phyloP scores from a whole-genome alignment of 2,329 filamentous ascomycete genomes.

The Ceratocystiopsis minuta region DNA sequence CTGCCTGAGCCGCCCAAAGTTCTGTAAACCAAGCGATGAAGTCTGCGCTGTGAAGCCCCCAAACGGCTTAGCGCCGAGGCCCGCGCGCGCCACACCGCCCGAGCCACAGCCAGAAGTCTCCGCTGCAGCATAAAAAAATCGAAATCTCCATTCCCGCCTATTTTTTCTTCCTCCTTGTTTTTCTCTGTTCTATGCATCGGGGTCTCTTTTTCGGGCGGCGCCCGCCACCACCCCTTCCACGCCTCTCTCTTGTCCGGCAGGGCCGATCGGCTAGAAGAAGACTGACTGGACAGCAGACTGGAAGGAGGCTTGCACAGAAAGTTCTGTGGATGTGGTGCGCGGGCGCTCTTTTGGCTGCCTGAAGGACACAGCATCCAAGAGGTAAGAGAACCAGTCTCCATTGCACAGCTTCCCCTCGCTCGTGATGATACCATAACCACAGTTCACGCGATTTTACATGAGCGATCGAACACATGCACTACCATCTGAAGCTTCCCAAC shows the following conservation, averaged over 20 bases:
- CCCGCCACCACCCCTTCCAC: too few relatives aligned
- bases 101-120: slow-evolving; percentile 1
- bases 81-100: background rate
- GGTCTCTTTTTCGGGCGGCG: background rate
- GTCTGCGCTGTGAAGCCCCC: too few relatives aligned
- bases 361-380: background rate
- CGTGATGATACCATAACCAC: slow-evolving; percentile 40
- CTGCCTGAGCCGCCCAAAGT: too few relatives aligned
- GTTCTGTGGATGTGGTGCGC: background rate
- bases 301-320: background rate
- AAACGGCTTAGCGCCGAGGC: too few relatives aligned
- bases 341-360: too few relatives aligned
- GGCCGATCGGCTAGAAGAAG: too few relatives aligned
- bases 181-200: background rate
- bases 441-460: slow-evolving; percentile 41
- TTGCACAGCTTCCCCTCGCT: slow-evolving; percentile 9
- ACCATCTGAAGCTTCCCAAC: slow-evolving; percentile 45
- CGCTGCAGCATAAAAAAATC: slow-evolving; percentile 4
- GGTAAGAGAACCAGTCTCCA: background rate
- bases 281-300: too few relatives aligned
- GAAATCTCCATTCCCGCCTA: slow-evolving; percentile 1
- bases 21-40: too few relatives aligned
- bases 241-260: too few relatives aligned
- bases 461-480: slow-evolving; percentile 56
- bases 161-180: background rate